phyloP scores from a whole-genome alignment of 441 rosid genomes.

The Capsella rubella region DNA sequence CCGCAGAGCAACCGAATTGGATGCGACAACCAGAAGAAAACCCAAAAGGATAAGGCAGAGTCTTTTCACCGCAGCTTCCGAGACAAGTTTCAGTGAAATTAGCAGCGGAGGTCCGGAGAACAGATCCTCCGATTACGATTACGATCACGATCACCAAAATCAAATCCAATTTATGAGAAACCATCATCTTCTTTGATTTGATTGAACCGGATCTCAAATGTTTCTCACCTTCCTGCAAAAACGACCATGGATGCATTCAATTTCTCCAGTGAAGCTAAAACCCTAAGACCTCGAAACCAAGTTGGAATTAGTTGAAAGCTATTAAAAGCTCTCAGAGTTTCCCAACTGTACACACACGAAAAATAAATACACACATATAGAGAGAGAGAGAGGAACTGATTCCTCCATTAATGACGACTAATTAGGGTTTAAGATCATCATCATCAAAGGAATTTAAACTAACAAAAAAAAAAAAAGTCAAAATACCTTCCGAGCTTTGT shows the following conservation, averaged over 20 bases:
- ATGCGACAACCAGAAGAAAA: conserved; percentile 67
- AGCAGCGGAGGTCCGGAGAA: background rate
- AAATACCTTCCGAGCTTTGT: conserved; percentile 30
- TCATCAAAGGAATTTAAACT: background rate
- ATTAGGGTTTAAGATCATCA: conserved; percentile 4
- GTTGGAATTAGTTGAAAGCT: conserved; percentile 41
- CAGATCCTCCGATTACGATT: conserved; percentile 21
- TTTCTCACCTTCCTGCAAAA: conserved; percentile 18
- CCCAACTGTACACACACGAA: conserved; percentile 34
- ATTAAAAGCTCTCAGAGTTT: conserved; percentile 29
- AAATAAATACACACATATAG: conserved; percentile 30
- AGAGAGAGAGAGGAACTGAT: conserved; percentile 30
- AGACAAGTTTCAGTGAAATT: conserved; percentile 43
- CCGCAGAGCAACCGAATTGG: conserved; percentile 54
- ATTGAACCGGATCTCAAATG: conserved; percentile 26
- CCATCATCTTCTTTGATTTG: conserved; percentile 16
- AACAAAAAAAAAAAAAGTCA: background rate
- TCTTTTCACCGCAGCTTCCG: conserved; percentile 50
- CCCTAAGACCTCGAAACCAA: conserved; percentile 40
- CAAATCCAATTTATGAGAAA: conserved; percentile 18
- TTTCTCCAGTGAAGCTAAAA: conserved; percentile 29
- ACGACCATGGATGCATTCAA: conserved; percentile 9
- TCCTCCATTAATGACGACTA: conserved; percentile 39
- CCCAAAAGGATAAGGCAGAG: conserved; percentile 70
- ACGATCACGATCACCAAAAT: conserved; percentile 17